A percentile compares a stretch with the other conserved stretches of the same genome.
Evolutionary conservation across 2,329 filamentous ascomycete genomes (phyloP).

Genomic region (Coniochaeta sp.): DNA sequence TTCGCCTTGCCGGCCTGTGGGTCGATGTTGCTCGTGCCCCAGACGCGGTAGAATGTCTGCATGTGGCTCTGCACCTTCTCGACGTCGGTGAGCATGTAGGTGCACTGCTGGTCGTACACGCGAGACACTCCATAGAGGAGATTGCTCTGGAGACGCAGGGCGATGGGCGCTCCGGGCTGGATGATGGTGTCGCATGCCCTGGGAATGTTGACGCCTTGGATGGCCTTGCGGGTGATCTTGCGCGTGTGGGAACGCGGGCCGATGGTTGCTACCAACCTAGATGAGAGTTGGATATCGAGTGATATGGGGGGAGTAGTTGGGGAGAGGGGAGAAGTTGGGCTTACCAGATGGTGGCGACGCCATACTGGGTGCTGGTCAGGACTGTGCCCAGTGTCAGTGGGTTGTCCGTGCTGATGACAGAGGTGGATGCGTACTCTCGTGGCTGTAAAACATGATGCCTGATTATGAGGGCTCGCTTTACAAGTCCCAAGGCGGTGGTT

Average conservation of each 20-base stretch:
- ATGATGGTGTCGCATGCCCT: constrained; percentile 88
- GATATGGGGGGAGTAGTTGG: background rate
- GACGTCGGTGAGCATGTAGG: constrained; percentile 76
- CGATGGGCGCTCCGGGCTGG: constrained; percentile 73
- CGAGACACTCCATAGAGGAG: constrained; percentile 79
- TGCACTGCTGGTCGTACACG: constrained; percentile 81
- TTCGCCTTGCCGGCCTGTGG: constrained; percentile 62
- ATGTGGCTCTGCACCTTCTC: constrained; percentile 70
- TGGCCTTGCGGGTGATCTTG: constrained; percentile 76
- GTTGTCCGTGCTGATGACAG: accelerated
- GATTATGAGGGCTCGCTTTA: too few species aligned
- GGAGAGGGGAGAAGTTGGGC: constrained; percentile 22
- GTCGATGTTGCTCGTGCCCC: constrained; percentile 57
- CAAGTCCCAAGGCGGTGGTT: background rate
- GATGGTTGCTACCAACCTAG: constrained; percentile 85
- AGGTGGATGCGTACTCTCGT: constrained; percentile 63
- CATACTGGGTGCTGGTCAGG: constrained; percentile 79
- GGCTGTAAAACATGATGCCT: constrained; percentile 80
- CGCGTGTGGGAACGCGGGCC: constrained; percentile 64
- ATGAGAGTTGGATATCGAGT: background rate
- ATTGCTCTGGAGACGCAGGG: constrained; percentile 81
- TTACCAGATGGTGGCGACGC: constrained; percentile 91
- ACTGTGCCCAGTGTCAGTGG: constrained; percentile 40
- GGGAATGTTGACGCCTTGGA: constrained; percentile 78
- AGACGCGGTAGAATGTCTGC: constrained; percentile 54